phyloP scores from a whole-genome alignment of 1,284 basidiomycete genomes.

The Rhizoctonia solani region DNA sequence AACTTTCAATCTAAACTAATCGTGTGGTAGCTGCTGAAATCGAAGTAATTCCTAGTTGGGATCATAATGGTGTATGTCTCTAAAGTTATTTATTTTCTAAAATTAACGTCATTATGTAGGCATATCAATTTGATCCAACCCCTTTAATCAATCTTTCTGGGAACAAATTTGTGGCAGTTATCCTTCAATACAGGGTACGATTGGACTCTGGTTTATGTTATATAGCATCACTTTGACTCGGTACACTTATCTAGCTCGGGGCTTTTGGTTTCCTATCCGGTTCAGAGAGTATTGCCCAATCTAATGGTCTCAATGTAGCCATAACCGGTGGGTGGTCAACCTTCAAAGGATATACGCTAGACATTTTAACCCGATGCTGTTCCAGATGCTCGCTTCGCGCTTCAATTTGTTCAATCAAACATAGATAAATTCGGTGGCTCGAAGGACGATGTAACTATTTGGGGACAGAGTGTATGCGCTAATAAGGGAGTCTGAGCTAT shows the following conservation, averaged over 20 bases:
- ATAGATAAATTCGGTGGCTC: slow-evolving; percentile 11
- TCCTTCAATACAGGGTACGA: slow-evolving; percentile 11
- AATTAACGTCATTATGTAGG: background rate
- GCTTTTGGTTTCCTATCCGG: slow-evolving; percentile 16
- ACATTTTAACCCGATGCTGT: background rate
- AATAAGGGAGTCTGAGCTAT: no score
- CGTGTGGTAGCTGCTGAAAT: background rate
- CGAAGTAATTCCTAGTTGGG: slow-evolving; percentile 1
- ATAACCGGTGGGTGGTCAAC: slow-evolving; percentile 1
- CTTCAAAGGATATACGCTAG: background rate
- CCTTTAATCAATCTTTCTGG: slow-evolving; percentile 14
- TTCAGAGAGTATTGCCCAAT: background rate
- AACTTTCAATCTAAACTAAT: background rate
- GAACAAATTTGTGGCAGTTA: slow-evolving; percentile 16
- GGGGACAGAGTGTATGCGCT: slow-evolving; percentile 9
- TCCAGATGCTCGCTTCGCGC: slow-evolving; percentile 5
- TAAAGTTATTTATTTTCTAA: no score
- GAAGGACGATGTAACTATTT: background rate
- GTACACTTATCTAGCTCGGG: background rate
- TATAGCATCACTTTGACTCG: background rate
- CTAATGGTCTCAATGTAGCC: background rate
- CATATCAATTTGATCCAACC: slow-evolving; percentile 19
- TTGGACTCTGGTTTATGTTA: background rate
- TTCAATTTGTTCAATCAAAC: slow-evolving; percentile 12
- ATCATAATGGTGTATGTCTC: background rate